Evolutionary conservation across 164 flowering plant genomes (phyloP).

Genomic region (Santalum album): DNA sequence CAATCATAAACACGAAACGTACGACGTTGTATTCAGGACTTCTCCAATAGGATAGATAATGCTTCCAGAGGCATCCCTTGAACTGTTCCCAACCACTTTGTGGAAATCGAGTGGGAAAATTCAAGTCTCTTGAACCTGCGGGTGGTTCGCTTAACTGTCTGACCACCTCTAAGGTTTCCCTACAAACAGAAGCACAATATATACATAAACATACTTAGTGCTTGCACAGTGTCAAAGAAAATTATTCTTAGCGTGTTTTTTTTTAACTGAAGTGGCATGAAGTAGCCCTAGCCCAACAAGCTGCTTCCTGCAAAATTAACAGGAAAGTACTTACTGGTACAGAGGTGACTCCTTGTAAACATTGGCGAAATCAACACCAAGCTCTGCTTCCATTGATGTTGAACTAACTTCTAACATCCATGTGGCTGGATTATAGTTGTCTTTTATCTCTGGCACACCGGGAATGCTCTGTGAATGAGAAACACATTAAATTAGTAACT

Average conservation of each 20-base stretch:
- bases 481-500: neutral
- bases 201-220: neutral
- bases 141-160: constrained; percentile 23
- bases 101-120: constrained; percentile 31
- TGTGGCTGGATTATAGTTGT: constrained; percentile 49
- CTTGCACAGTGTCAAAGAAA: neutral
- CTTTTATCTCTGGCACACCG: constrained; percentile 36
- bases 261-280: neutral
- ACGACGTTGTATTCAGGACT: constrained; percentile 31
- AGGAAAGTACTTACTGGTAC: constrained; percentile 11
- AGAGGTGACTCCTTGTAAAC: constrained; percentile 31
- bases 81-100: constrained; percentile 37
- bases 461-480: constrained; percentile 22
- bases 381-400: constrained; percentile 28
- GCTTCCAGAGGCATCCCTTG: constrained; percentile 50
- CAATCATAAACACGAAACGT: constrained; percentile 18
- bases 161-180: constrained; percentile 19
- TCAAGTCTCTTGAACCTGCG: constrained; percentile 31
- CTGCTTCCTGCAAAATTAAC: neutral
- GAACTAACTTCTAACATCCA: constrained; percentile 52
- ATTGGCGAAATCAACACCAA: constrained; percentile 32
- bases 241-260: neutral
- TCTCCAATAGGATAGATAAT: constrained; percentile 36
- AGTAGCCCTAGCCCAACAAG: neutral
- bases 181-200: constrained; percentile 5